Evolutionary conservation across 2,329 filamentous ascomycete genomes (phyloP), one percentile per base, ranked within the genome.

Genomic region (Aureobasidium musti): DNA sequence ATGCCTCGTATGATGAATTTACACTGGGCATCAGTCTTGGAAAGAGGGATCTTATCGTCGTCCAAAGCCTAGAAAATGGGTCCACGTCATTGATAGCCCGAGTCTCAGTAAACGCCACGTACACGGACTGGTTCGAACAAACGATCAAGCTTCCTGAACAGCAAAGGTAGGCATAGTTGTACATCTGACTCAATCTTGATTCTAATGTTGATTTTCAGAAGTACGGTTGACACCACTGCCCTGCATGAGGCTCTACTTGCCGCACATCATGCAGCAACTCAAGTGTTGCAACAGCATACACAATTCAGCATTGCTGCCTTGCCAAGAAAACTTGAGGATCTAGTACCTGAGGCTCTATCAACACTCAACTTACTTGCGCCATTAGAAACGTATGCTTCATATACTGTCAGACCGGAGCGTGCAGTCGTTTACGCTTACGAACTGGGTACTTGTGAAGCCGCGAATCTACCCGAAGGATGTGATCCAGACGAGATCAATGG

Each of bases 31-130:
- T 56, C 33, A 56, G 52, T 14, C n/a, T 56, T 8, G n/a, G 33
- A 8, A 7, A 30, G 23, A 56, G 19, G 17, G 28, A 56, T 23
- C 52, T 56, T 8, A 39, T n/a, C 2, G 14, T 56, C n/a, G 52
- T 56, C 11, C 30, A 56, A 30, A 39, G 52, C 52, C 33, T 39
- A 6, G 19, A 17, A 21, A n/a, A 56, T 37, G 52, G 33, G 6
- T 56, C 52, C 6, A 56, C 52, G 17, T 33, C 52, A 8, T 14
- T 56, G 33, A 56, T 56, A 56, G 52, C 52, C 19, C 30, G 30
- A 17, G 35, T 56, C 1, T 1, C 28, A 39, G 52, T 33, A 23
- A 17, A 23, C 11, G 3, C 19, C n/a, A 2, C 52, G 3, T 33
- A 56, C 5, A 28, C 26, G 1, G 11, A 52, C 14, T 52, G 47